A percentile compares a stretch with the other conserved stretches of the same genome.
phyloP scores from a whole-genome alignment of 306 rosid species.

The Citrullus mucosospermus region DNA sequence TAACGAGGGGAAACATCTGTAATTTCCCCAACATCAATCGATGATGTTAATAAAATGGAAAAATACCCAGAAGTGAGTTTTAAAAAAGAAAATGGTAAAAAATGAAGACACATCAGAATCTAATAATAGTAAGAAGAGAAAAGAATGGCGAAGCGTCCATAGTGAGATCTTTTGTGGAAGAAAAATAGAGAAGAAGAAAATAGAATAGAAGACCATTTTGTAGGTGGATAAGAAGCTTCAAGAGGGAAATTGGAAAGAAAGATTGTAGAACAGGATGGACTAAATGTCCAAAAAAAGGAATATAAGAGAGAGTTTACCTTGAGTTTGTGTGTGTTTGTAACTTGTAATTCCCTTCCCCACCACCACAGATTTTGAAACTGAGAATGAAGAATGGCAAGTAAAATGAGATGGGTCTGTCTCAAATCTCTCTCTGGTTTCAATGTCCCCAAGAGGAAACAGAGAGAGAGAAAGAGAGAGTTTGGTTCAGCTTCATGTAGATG shows the following conservation, averaged over 20 bases:
- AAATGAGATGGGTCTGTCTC: neutral
- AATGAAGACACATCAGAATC: neutral
- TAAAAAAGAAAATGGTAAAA: neutral
- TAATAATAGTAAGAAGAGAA: constrained; percentile 6
- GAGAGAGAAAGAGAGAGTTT: neutral
- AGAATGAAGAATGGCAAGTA: neutral
- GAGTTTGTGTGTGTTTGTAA: neutral
- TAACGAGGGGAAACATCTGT: neutral
- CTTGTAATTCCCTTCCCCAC: neutral
- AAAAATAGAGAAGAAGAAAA: neutral
- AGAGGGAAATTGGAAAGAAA: neutral
- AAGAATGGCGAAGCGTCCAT: neutral
- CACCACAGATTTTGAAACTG: neutral
- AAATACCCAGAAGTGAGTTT: neutral
- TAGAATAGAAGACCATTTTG: neutral
- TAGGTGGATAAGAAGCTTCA: too few species aligned
- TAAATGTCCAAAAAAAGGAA: neutral
- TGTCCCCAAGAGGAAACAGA: neutral
- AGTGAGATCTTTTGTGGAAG: neutral
- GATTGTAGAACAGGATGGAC: neutral
- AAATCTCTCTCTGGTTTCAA: neutral
- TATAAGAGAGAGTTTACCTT: neutral
- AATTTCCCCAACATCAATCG: neutral
- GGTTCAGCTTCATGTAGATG: neutral
- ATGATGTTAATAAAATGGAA: neutral